A percentile compares a stretch with the other conserved stretches of the same genome.
Conservation (phyloP, 2,329 filamentous ascomycete genomes). For the Claviceps sp. region DNA sequence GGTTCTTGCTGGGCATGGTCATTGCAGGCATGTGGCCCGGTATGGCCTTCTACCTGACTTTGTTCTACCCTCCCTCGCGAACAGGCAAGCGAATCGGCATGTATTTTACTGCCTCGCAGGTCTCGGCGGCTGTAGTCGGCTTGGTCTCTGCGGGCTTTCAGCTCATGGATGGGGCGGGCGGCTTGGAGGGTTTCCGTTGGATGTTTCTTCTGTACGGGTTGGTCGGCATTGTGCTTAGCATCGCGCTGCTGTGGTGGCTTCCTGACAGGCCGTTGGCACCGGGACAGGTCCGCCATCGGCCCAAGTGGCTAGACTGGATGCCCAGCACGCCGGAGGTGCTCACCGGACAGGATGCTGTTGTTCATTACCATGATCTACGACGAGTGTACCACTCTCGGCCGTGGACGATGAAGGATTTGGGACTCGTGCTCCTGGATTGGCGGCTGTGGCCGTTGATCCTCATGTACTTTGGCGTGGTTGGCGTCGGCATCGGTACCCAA, state of each 20-base stretch:
- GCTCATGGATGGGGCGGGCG: constrained; percentile 67
- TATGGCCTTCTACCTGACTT: constrained; percentile 83
- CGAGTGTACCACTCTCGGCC: constrained; percentile 64
- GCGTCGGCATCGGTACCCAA: constrained; percentile 82
- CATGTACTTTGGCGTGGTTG: constrained; percentile 94
- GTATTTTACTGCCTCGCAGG: constrained; percentile 80
- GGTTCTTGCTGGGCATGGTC: constrained; percentile 72
- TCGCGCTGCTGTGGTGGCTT: constrained; percentile 76
- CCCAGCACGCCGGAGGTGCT: constrained; percentile 59
- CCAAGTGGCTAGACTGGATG: constrained; percentile 47
- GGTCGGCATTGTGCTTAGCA: constrained; percentile 56
- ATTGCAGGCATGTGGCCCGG: constrained; percentile 93
- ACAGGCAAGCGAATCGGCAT: constrained; percentile 79
- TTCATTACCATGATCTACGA: constrained; percentile 74
- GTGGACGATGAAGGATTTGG: constrained; percentile 62
- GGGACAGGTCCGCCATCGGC: constrained; percentile 41
- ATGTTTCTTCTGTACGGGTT: constrained; percentile 88
- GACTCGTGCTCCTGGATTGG: constrained; percentile 67
- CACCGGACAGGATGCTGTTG: constrained; percentile 58
- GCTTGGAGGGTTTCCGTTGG: constrained; percentile 74
- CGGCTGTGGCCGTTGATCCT: constrained; percentile 71
- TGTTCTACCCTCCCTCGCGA: constrained; percentile 80
- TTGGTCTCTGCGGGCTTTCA: constrained; percentile 86
- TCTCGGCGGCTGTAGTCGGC: constrained; percentile 79
- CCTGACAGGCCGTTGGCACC: constrained; percentile 70